A percentile compares a stretch with the other conserved stretches of the same genome.
These are phyloP conservation scores for Urochloa ruziziensis DNA, from an alignment of 176 grass and related monocot genomes.

Conservation along the genomic window DNA sequence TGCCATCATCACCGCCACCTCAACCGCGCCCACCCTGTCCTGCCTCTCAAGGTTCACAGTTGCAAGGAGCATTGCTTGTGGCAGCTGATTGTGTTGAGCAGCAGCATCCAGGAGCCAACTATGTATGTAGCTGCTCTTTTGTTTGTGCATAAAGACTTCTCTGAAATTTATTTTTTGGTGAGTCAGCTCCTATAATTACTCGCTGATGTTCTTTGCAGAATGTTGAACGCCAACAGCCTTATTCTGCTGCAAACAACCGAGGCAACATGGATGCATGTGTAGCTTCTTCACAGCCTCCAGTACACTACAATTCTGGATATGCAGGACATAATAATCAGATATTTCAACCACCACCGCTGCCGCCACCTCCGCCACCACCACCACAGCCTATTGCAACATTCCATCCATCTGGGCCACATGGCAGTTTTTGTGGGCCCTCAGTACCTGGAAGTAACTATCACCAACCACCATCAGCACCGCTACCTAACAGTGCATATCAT, in stretches of 20 bases:
- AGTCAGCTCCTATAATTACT: conserved; percentile 27
- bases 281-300: conserved; percentile 40
- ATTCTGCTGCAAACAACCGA: conserved; percentile 37
- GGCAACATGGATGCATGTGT: conserved; percentile 44
- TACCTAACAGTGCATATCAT: conserved; percentile 69
- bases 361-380: conserved; percentile 34
- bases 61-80: conserved; percentile 30
- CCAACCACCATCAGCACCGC: conserved; percentile 39
- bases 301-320: conserved; percentile 58
- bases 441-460: conserved; percentile 70
- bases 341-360: conserved; percentile 45
- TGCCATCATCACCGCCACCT: conserved; percentile 88
- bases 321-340: conserved; percentile 55
- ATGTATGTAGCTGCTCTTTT: conserved; percentile 43
- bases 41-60: conserved; percentile 37
- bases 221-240: conserved; percentile 59
- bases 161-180: neutral
- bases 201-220: conserved; percentile 55
- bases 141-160: conserved; percentile 1
- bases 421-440: conserved; percentile 36
- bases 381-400: conserved; percentile 25
- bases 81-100: conserved; percentile 37
- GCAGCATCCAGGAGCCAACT: conserved; percentile 13
- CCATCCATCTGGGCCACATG: conserved; percentile 41
- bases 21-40: conserved; percentile 19